These are phyloP conservation scores for Fistulinella prunicolor DNA, from an alignment of 768 basidiomycete genomes.

Conservation along the genomic window DNA sequence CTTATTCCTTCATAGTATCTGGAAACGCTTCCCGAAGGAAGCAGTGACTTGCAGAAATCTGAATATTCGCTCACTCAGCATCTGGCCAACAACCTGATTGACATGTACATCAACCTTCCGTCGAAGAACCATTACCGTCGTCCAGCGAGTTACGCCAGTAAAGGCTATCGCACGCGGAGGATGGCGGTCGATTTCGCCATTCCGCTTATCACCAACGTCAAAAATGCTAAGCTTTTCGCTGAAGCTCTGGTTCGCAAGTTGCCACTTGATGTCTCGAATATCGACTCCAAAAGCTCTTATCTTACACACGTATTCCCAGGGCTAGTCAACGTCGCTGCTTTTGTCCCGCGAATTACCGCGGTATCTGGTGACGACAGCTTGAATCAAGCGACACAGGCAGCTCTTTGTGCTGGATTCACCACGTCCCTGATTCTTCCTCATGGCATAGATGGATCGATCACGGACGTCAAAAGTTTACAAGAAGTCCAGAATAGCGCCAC, in stretches of 20 bases:
- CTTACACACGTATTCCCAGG: conserved; percentile 89
- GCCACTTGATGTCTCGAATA: conserved; percentile 83
- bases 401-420: conserved; percentile 88
- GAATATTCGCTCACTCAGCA: conserved; percentile 98
- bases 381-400: conserved; percentile 68
- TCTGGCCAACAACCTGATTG: conserved; percentile 93
- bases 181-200: conserved; percentile 99
- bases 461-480: conserved; percentile 66
- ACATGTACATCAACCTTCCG: conserved; percentile 99
- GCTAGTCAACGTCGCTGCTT: conserved; percentile 83
- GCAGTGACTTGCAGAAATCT: conserved; percentile 80
- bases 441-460: conserved; percentile 58
- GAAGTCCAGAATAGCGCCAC: conserved; percentile 62
- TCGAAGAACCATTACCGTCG: conserved; percentile 97
- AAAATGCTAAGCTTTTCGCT: conserved; percentile 94
- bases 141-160: conserved; percentile 94
- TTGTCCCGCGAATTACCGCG: conserved; percentile 66
- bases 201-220: conserved; percentile 96
- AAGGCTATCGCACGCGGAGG: conserved; percentile 93
- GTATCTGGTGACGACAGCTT: conserved; percentile 54
- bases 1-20: conserved; percentile 59
- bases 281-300: conserved; percentile 95
- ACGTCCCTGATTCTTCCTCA: conserved; percentile 76
- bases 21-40: conserved; percentile 78
- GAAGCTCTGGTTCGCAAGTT: conserved; percentile 90